These are phyloP conservation scores for Acmispon strigosus DNA, from an alignment of 306 rosid genomes.

Conservation along the genomic window DNA sequence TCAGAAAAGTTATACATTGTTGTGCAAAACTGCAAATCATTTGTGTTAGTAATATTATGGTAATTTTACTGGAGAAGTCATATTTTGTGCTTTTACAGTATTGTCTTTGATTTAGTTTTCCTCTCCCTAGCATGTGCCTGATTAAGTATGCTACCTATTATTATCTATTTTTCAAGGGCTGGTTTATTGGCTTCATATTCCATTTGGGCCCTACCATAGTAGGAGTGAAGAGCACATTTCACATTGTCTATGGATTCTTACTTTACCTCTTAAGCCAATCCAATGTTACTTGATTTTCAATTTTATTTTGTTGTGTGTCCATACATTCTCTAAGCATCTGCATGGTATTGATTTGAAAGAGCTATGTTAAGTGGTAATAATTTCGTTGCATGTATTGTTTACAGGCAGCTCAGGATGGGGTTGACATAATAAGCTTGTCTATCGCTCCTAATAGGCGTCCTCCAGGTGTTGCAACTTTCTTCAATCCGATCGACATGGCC, in stretches of 20 bases:
- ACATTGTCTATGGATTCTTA: too few relatives aligned
- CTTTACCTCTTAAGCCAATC: too few relatives aligned
- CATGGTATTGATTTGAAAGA: not conserved
- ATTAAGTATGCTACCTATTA: not conserved
- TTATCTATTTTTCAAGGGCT: not conserved
- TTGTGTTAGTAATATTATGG: not conserved
- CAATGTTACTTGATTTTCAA: not conserved
- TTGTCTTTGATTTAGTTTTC: not conserved
- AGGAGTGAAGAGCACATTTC: not conserved
- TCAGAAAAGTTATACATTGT: conserved; percentile 8
- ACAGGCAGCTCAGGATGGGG: conserved; percentile 98
- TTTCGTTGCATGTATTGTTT: conserved; percentile 5
- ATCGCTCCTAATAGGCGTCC: conserved; percentile 97
- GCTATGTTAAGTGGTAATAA: not conserved
- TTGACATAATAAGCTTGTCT: conserved; percentile 81
- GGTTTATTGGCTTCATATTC: not conserved
- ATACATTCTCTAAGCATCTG: too few relatives aligned
- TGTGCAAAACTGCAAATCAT: not conserved
- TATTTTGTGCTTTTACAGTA: not conserved
- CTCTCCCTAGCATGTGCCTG: not conserved
- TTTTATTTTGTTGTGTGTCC: not conserved
- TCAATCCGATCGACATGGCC: conserved; percentile 98
- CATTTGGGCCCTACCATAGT: not conserved
- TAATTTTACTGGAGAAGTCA: not conserved
- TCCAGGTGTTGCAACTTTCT: conserved; percentile 92